Base-by-base conservation (phyloP, 108 stramenopile genomes). In the Mediolabrus comicus region DNA sequence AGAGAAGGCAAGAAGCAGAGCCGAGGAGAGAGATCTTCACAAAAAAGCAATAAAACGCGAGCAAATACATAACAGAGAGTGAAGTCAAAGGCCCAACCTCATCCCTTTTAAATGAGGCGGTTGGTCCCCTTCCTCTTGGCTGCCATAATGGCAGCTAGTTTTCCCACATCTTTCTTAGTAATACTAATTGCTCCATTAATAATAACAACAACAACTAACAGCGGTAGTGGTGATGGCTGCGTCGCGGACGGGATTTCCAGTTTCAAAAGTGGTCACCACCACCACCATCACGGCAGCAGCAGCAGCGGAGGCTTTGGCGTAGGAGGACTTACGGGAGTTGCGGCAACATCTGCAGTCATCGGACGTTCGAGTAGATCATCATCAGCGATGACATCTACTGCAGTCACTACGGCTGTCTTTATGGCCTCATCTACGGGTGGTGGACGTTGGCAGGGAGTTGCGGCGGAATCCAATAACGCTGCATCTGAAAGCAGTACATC, bases 71-170 rank as follows among this genome's bases (percentile, higher is more conserved):
- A 6, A 43, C 5, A 43, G 17, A 43, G 16, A 43, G 41, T 17
- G 41, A 17, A 4, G 16, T n/a, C 6, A 7, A 17, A 17, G 41
- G 41, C 41, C n/a, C n/a, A n/a, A n/a, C n/a, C n/a, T n/a, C n/a
- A n/a, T n/a, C n/a, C n/a, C n/a, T n/a, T n/a, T n/a, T n/a, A 43
- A 5, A 72, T 78, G 77, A 58, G 59, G 57, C 67, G 67, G 25
- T 43, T 75, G 25, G 43, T 62, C 59, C 75, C 65, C 36, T 32
- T 75, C 59, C 43, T 75, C 61, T 33, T 75, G 24, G 56, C 75
- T 61, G 67, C 67, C 67, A 59, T 69, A 13, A 57, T 60, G 62
- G 75, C 67, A 64, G n/a, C n/a, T n/a, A 63, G 25, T 29, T 63
- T 62, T 12, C 67, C 67, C 32, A 17, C 62, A 59, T 35, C 55